Evolutionary conservation across 2,329 filamentous ascomycete species (phyloP), one percentile per base, ranked within the genome.

Genomic region (Periconia macrospinosa): DNA sequence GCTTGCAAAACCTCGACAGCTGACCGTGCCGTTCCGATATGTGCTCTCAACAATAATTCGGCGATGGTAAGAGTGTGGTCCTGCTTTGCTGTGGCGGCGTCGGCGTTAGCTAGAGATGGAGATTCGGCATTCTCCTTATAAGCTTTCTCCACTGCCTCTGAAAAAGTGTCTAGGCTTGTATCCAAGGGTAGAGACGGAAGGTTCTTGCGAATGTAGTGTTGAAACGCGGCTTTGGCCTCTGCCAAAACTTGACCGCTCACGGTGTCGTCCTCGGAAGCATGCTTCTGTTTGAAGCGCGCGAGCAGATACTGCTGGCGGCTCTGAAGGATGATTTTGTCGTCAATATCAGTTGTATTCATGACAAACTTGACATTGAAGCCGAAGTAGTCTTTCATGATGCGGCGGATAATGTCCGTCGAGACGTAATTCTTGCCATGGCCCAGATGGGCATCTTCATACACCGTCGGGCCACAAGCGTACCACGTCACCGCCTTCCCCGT

Each of bases 371-470:
- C 84, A 41, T 91, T 79, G 73, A 89, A 94, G 56, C 86, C 85
- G 72, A 96, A 95, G 75, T 94, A 93, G 73, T 93, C 86, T 66
- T 83, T 80, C 74, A 96, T 76, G 64, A 96, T 91, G 66, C 92
- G 86, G 56, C 92, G 84, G 6, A 96, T 86, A 59, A 96, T 92
- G 73, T 96, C 92, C 43, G 90, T 93, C 47, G 88, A 90, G 59
- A 96, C 90, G 83, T 96, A 96, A 78, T 96, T 96, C 63, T 91
- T 82, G 30, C 90, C 91, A 75, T 96, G 91, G 30, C 91, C 88
- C 56, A 93, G 75, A 78, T 93, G 90, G 58, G 87, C 84, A 76
- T 92, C 88, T 71, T 92, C 90, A 71, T 92, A 92, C 41, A 89
- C 88, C 1, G 91, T 96, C 54, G 91, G 91, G 17, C 92, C 92